Percentiles rank a stretch among this genome's conserved stretches.
These are phyloP conservation scores for Coemansia sp. DNA, from an alignment of 192 early-diverging fungal genomes.

Conservation along the genomic window DNA sequence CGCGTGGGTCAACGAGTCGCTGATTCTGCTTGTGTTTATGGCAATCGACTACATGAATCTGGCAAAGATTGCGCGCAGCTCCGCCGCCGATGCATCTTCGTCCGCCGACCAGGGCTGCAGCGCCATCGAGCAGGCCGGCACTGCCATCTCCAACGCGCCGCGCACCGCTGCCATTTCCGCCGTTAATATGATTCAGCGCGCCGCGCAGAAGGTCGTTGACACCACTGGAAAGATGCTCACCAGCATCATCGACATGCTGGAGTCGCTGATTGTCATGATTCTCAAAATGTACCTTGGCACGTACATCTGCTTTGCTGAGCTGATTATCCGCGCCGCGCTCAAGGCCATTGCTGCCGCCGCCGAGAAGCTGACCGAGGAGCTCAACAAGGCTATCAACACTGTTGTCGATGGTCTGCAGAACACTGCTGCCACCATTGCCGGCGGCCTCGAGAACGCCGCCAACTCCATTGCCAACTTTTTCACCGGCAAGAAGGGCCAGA, in stretches of 20 bases:
- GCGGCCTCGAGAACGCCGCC: slow-evolving; percentile 13
- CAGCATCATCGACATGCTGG: slow-evolving; percentile 24
- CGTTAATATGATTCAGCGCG: slow-evolving; percentile 16
- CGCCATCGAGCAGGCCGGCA: slow-evolving; percentile 18
- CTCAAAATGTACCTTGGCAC: slow-evolving; percentile 47
- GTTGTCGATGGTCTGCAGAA: slow-evolving; percentile 29
- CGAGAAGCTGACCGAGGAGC: slow-evolving; percentile 30
- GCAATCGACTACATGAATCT: slow-evolving; percentile 28
- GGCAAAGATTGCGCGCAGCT: slow-evolving; percentile 10
- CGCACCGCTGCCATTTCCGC: slow-evolving; percentile 21
- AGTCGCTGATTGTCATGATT: slow-evolving; percentile 33
- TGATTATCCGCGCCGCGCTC: slow-evolving; percentile 41
- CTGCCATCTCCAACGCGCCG: slow-evolving; percentile 31
- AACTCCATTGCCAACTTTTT: slow-evolving; percentile 27
- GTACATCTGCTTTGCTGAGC: slow-evolving; percentile 45
- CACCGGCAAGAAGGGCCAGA: slow-evolving; percentile 14
- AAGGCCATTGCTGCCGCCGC: slow-evolving; percentile 19
- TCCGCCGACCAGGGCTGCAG: slow-evolving; percentile 17
- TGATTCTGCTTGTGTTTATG: slow-evolving; percentile 37
- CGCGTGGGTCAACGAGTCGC: slow-evolving; percentile 36
- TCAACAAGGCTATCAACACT: slow-evolving; percentile 29
- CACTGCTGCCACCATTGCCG: slow-evolving; percentile 17
- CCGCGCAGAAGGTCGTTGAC: slow-evolving; percentile 19
- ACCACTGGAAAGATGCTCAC: slow-evolving; percentile 16
- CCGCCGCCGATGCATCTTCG: slow-evolving; percentile 8